These are phyloP conservation scores for Martensiomyces pterosporus DNA, from an alignment of 192 early-diverging fungal species.

Conservation along the genomic window DNA sequence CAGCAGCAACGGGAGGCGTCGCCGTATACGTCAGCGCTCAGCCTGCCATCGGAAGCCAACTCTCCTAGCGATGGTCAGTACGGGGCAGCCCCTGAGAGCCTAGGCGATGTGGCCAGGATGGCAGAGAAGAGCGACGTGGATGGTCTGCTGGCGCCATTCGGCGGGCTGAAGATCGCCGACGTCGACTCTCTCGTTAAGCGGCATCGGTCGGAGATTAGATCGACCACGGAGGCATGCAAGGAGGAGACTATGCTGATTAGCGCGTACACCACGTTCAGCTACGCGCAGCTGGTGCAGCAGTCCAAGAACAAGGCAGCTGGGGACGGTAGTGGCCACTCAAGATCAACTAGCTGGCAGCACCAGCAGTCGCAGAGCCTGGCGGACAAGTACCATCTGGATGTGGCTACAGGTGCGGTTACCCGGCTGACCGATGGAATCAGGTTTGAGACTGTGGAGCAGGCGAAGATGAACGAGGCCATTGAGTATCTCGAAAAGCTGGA, in stretches of 20 bases:
- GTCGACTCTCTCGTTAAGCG: constrained; percentile 60
- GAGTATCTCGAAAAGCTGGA: constrained; percentile 59
- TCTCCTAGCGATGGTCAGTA: constrained; percentile 1
- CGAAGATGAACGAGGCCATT: constrained; percentile 60
- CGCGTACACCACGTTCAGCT: constrained; percentile 38
- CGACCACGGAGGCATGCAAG: constrained; percentile 58
- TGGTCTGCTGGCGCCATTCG: constrained; percentile 7
- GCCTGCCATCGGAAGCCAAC: constrained; percentile 17
- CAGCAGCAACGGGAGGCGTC: constrained; percentile 9
- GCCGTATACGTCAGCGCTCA: constrained; percentile 12
- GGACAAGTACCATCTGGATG: constrained; percentile 42
- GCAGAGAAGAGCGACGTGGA: constrained; percentile 12
- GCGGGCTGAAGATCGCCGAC: constrained; percentile 29
- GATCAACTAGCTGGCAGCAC: constrained; percentile 37
- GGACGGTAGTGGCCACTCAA: constrained; percentile 2
- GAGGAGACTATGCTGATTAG: constrained; percentile 58
- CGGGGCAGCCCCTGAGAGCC: no score
- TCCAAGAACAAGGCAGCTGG: constrained; percentile 11
- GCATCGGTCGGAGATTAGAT: constrained; percentile 64
- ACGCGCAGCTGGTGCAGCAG: constrained; percentile 32
- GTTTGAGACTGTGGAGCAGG: constrained; percentile 50
- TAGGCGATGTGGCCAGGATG: no score
- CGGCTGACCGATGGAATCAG: constrained; percentile 30
- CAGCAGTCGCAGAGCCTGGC: constrained; percentile 32
- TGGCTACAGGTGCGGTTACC: constrained; percentile 24